Evolutionary conservation across 2,329 filamentous ascomycete genomes (phyloP).

Genomic region (Fusarium sarcochroum): DNA sequence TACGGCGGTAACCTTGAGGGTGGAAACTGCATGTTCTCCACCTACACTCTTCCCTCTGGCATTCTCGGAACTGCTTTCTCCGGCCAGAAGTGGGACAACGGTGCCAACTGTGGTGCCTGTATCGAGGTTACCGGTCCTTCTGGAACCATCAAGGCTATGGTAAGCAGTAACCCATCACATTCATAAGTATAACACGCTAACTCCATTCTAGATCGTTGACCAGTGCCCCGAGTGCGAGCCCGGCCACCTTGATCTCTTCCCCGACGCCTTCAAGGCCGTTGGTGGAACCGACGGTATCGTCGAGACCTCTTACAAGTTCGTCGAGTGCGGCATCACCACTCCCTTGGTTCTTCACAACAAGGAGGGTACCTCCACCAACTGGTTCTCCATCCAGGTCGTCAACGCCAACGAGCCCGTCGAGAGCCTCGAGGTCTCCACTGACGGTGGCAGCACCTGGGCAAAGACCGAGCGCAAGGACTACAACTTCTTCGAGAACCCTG

Average conservation of each 20-base stretch:
- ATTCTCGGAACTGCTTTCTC: slow-evolving; percentile 75
- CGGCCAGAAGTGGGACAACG: slow-evolving; percentile 68
- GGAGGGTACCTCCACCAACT: slow-evolving; percentile 59
- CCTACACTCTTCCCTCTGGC: slow-evolving; percentile 71
- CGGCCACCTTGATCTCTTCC: slow-evolving; percentile 62
- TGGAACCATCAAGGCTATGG: slow-evolving; percentile 75
- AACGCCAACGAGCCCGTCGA: slow-evolving; percentile 71
- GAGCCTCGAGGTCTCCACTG: slow-evolving; percentile 71
- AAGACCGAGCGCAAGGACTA: slow-evolving; percentile 67
- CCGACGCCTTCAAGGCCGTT: slow-evolving; percentile 57
- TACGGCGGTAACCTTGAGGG: slow-evolving; percentile 70
- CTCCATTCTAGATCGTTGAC: slow-evolving; percentile 57
- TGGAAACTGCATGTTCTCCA: slow-evolving; percentile 74
- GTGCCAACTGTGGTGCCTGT: slow-evolving; percentile 72
- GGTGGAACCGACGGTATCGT: slow-evolving; percentile 56
- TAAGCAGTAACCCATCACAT: slow-evolving; percentile 49
- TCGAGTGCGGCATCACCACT: slow-evolving; percentile 58
- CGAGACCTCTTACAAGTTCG: slow-evolving; percentile 54
- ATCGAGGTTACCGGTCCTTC: slow-evolving; percentile 70
- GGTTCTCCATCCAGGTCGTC: slow-evolving; percentile 69
- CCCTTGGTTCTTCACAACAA: slow-evolving; percentile 62
- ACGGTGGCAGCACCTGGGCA: slow-evolving; percentile 72
- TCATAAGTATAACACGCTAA: not conserved
- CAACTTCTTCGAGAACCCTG: slow-evolving; percentile 73
- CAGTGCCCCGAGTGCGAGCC: slow-evolving; percentile 59